Percentiles rank a stretch among this genome's conserved stretches.
Conservation (phyloP, 2,329 filamentous ascomycete species). For the Delphinella strobiligena region DNA sequence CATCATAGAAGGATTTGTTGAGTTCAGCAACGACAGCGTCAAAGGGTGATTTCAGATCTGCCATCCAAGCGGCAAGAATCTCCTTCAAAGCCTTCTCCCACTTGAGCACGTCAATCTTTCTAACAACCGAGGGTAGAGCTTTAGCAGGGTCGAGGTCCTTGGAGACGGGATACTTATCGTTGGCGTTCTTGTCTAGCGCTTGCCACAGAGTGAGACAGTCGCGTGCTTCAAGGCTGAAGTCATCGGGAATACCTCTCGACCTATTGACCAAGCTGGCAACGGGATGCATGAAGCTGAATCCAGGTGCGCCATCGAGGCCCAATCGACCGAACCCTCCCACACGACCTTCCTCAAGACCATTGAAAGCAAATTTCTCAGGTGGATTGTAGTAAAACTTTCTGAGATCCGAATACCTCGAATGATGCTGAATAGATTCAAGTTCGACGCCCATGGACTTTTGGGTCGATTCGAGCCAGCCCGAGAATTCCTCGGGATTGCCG, state of each 20-base stretch:
- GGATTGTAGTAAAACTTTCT: constrained; percentile 60
- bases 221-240: constrained; percentile 56
- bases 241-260: constrained; percentile 51
- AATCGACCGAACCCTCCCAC: constrained; percentile 28
- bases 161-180: constrained; percentile 29
- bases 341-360: constrained; percentile 33
- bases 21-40: constrained; percentile 40
- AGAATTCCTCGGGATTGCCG: constrained; percentile 61
- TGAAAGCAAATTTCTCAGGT: constrained; percentile 36
- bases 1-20: constrained; percentile 16
- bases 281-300: constrained; percentile 54
- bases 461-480: constrained; percentile 52
- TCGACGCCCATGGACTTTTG: constrained; percentile 52
- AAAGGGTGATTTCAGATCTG: constrained; percentile 40
- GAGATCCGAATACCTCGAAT: constrained; percentile 61
- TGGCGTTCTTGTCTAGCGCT: constrained; percentile 49
- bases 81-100: constrained; percentile 55
- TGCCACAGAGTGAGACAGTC: constrained; percentile 58
- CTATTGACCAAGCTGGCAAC: constrained; percentile 50
- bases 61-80: constrained; percentile 49
- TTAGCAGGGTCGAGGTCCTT: constrained; percentile 37
- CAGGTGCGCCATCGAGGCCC: constrained; percentile 35
- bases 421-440: constrained; percentile 56
- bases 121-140: constrained; percentile 41
- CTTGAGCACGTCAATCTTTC: constrained; percentile 51